A percentile compares a stretch with the other conserved stretches of the same genome.
phyloP scores from a whole-genome alignment of 306 rosid species.

The Crataegus laevigata region DNA sequence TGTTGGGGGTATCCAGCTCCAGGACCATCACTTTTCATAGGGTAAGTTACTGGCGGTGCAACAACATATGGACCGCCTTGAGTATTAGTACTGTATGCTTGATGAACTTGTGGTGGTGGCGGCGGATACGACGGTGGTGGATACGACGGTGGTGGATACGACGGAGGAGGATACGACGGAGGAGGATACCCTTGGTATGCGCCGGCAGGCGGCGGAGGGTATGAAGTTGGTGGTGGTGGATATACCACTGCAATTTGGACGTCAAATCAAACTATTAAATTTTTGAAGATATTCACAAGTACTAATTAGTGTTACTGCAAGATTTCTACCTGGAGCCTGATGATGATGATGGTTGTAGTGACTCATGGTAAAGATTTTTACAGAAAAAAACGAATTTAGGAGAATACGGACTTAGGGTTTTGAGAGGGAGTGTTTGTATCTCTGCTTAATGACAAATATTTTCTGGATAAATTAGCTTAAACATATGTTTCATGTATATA shows the following conservation, averaged over 20 bases:
- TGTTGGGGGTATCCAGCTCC: conserved; percentile 10
- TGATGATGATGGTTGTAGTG: not conserved
- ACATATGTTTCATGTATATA: not conserved
- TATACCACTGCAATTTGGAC: not conserved
- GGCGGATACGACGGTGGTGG: not conserved
- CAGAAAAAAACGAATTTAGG: not conserved
- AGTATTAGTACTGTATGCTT: not conserved
- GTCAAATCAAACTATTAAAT: not conserved
- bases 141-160: not conserved
- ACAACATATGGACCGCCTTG: conserved; percentile 13
- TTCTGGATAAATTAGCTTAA: too few relatives aligned
- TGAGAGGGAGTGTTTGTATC: not conserved
- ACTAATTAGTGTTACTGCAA: too few relatives aligned
- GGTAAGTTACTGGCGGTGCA: conserved; percentile 12
- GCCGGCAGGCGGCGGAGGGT: conserved; percentile 7
- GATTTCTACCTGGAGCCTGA: conserved; percentile 3
- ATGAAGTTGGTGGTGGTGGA: conserved; percentile 9
- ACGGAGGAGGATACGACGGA: not conserved
- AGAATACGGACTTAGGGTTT: not conserved
- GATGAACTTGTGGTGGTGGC: not conserved
- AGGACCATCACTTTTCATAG: conserved; percentile 1
- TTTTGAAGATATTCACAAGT: not conserved
- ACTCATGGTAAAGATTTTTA: not conserved
- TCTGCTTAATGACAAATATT: not conserved
- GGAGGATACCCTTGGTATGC: not conserved